phyloP scores from a whole-genome alignment of 1,139 yeast genomes.

The Geotrichum europaeum region DNA sequence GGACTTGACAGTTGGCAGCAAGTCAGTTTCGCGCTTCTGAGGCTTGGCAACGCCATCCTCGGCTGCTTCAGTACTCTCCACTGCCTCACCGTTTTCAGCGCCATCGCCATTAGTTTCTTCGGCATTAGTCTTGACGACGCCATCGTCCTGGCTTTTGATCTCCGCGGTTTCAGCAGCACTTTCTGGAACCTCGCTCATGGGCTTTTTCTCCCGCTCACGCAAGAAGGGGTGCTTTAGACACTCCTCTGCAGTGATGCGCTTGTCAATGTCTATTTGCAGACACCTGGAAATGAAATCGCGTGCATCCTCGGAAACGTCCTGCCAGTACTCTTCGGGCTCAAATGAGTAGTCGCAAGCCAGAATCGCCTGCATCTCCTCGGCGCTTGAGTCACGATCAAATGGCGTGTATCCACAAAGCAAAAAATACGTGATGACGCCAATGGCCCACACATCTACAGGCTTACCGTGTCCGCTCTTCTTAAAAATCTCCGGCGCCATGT shows the following conservation, averaged over 20 bases:
- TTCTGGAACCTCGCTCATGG: constrained; percentile 9
- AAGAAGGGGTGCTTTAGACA: constrained; percentile 49
- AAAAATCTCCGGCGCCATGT: constrained; percentile 68
- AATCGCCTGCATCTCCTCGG: constrained; percentile 64
- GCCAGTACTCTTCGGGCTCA: constrained; percentile 59
- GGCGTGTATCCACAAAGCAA: constrained; percentile 74
- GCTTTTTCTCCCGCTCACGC: constrained; percentile 17
- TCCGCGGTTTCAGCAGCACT: not conserved
- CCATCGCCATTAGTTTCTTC: not conserved
- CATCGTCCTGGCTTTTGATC: not conserved
- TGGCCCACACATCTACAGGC: constrained; percentile 70
- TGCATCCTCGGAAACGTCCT: constrained; percentile 48
- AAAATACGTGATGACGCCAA: constrained; percentile 68
- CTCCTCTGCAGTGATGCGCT: constrained; percentile 46
- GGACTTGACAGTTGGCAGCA: constrained; percentile 34
- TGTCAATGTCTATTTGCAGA: constrained; percentile 42
- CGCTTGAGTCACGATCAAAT: constrained; percentile 68
- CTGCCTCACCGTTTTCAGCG: not conserved
- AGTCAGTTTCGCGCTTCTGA: constrained; percentile 28
- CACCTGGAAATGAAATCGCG: constrained; percentile 56
- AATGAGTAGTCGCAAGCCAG: constrained; percentile 50
- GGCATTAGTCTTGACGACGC: not conserved
- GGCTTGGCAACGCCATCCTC: constrained; percentile 4
- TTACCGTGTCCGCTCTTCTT: constrained; percentile 49
- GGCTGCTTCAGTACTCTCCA: not conserved